phyloP scores from a whole-genome alignment of 768 basidiomycete genomes.

The Rhizopogon sp. region DNA sequence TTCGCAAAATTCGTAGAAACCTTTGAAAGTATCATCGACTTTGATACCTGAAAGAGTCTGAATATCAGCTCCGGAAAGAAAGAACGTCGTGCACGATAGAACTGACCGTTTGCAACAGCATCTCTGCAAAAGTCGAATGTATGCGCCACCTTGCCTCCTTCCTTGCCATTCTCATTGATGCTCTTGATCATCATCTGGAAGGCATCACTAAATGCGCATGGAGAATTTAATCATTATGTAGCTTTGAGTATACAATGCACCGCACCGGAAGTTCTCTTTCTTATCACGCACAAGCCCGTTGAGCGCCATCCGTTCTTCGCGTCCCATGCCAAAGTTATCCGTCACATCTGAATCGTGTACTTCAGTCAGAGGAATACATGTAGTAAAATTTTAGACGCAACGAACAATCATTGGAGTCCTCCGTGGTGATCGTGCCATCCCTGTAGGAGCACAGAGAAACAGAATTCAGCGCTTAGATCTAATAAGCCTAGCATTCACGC shows the following conservation, averaged over 20 bases:
- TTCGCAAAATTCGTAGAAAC: conserved; percentile 85
- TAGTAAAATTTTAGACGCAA: neutral
- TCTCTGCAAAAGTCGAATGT: conserved; percentile 85
- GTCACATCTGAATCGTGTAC: conserved; percentile 59
- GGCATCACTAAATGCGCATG: conserved; percentile 54
- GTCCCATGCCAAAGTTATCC: conserved; percentile 86
- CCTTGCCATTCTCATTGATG: conserved; percentile 54
- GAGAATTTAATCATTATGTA: conserved; percentile 18
- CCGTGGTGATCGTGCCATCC: conserved; percentile 92
- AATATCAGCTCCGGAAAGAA: conserved; percentile 7
- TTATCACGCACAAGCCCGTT: conserved; percentile 73
- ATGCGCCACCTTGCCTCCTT: conserved; percentile 25
- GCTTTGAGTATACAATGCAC: conserved; percentile 10
- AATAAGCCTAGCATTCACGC: conserved; percentile 24
- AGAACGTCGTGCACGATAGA: conserved; percentile 5
- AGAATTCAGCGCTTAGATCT: neutral
- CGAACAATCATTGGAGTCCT: conserved; percentile 91
- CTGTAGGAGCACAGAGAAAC: conserved; percentile 29
- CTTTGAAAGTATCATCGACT: conserved; percentile 84
- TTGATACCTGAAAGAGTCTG: conserved; percentile 57
- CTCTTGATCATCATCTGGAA: conserved; percentile 86
- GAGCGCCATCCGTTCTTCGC: conserved; percentile 61
- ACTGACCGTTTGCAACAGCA: conserved; percentile 64
- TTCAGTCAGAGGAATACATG: neutral
- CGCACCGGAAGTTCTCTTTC: conserved; percentile 61